Percentiles rank a stretch among this genome's conserved stretches.
phyloP scores from a whole-genome alignment of 1,284 basidiomycete genomes.

The Microbotryum silenes-acaulis region DNA sequence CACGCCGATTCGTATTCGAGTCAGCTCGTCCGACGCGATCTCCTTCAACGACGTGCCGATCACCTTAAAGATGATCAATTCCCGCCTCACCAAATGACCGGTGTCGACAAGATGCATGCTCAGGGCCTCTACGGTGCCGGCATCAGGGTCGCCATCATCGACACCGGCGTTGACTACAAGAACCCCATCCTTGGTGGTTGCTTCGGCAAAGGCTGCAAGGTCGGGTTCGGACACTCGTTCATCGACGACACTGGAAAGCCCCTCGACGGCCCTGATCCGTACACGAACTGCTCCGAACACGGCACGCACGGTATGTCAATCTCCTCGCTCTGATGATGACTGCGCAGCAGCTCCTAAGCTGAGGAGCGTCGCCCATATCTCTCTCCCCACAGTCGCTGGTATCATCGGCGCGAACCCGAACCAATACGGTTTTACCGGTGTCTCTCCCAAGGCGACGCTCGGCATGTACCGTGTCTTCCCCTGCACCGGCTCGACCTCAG shows the following conservation, averaged over 20 bases:
- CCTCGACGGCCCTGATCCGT: neutral
- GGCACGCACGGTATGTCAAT: conserved; percentile 1
- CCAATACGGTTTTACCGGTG: conserved; percentile 22
- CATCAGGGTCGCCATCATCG: conserved; percentile 28
- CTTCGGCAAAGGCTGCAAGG: conserved; percentile 54
- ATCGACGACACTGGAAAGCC: conserved; percentile 39
- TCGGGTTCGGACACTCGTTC: conserved; percentile 52
- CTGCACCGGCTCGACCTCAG: conserved; percentile 6
- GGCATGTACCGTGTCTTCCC: conserved; percentile 26
- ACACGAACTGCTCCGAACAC: conserved; percentile 12
- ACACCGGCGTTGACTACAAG: conserved; percentile 35
- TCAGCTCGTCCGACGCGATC: neutral
- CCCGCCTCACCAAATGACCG: conserved; percentile 51
- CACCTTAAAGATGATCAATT: conserved; percentile 48
- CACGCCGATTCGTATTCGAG: neutral
- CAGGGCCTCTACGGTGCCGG: conserved; percentile 23
- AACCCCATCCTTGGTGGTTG: conserved; percentile 54
- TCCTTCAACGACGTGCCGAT: neutral
- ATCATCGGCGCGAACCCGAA: conserved; percentile 13
- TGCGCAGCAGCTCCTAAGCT: too few relatives aligned
- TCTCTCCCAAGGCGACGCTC: neutral
- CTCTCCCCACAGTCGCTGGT: neutral
- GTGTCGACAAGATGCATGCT: conserved; percentile 47
- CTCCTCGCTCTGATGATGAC: too few relatives aligned
- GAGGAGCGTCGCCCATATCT: neutral